phyloP scores from a whole-genome alignment of 139 green algal species.

The Micractinium conductrix region DNA sequence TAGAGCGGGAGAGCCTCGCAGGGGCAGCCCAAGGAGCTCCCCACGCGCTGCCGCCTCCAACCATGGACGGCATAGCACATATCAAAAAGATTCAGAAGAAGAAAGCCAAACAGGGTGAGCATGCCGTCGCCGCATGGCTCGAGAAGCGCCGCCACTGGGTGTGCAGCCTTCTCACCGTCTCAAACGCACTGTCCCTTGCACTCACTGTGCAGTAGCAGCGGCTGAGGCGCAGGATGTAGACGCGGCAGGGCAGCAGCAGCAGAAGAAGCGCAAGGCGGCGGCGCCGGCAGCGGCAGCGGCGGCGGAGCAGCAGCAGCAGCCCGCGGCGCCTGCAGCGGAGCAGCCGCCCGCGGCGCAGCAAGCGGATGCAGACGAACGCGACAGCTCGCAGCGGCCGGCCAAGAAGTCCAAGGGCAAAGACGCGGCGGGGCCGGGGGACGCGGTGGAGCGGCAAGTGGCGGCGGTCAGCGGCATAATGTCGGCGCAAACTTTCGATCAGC shows the following conservation, averaged over 20 bases:
- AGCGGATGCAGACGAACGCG: background rate
- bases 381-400: background rate
- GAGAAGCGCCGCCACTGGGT: background rate
- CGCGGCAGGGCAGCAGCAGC: background rate
- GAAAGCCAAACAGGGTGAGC: background rate
- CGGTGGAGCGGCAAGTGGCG: constrained; percentile 16
- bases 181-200: background rate
- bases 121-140: background rate
- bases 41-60: no score
- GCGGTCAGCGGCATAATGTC: constrained; percentile 42
- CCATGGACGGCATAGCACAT: constrained; percentile 18
- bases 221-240: background rate
- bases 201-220: background rate
- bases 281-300: background rate
- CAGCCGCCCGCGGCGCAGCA: background rate
- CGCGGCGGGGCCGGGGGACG: background rate
- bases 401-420: constrained; percentile 31
- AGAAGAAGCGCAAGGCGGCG: constrained; percentile 25
- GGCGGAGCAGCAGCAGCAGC: constrained; percentile 1
- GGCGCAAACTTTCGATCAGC: constrained; percentile 65
- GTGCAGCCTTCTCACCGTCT: no score
- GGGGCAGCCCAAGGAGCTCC: no score
- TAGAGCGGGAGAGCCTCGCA: no score
- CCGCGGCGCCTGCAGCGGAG: background rate
- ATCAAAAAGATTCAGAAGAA: constrained; percentile 32